These are phyloP conservation scores for Ceratocystis papillata DNA, from an alignment of 2,329 filamentous ascomycete species.

Conservation along the genomic window DNA sequence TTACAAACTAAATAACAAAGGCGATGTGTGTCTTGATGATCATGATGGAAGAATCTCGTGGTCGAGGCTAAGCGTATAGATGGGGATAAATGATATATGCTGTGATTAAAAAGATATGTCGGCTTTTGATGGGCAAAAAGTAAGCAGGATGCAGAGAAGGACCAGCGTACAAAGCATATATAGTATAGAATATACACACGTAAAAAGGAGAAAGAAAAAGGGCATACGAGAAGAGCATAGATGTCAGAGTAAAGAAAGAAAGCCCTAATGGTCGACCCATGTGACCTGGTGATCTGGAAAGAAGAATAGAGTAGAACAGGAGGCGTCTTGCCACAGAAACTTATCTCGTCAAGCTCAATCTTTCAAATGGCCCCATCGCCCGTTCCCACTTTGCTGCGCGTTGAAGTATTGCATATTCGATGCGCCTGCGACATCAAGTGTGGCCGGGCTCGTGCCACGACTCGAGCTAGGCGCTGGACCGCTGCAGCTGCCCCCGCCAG, in stretches of 20 bases:
- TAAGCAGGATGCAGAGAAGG: background rate
- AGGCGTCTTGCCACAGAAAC: background rate
- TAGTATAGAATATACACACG: too few species aligned
- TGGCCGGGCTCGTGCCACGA: constrained; percentile 42
- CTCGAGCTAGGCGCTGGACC: constrained; percentile 32
- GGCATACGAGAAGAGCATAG: constrained; percentile 11
- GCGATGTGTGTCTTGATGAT: background rate
- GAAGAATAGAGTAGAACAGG: constrained; percentile 1
- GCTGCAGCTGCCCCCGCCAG: constrained; percentile 18
- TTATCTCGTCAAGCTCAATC: constrained; percentile 29
- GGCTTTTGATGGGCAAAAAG: background rate
- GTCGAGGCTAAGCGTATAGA: background rate
- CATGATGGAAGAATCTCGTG: background rate
- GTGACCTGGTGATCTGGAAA: constrained; percentile 20
- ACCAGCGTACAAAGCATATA: background rate
- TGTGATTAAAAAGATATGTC: background rate
- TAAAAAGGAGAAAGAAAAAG: constrained; percentile 12
- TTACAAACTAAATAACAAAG: background rate
- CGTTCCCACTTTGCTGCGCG: constrained; percentile 32
- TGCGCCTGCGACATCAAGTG: constrained; percentile 29
- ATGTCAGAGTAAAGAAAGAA: background rate
- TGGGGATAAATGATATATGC: background rate
- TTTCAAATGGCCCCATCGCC: constrained; percentile 38
- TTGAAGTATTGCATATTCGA: constrained; percentile 35
- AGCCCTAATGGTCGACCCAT: background rate